Evolutionary conservation across 257 asterid species (phyloP).

Genomic region (Thymus quinquecostatus): DNA sequence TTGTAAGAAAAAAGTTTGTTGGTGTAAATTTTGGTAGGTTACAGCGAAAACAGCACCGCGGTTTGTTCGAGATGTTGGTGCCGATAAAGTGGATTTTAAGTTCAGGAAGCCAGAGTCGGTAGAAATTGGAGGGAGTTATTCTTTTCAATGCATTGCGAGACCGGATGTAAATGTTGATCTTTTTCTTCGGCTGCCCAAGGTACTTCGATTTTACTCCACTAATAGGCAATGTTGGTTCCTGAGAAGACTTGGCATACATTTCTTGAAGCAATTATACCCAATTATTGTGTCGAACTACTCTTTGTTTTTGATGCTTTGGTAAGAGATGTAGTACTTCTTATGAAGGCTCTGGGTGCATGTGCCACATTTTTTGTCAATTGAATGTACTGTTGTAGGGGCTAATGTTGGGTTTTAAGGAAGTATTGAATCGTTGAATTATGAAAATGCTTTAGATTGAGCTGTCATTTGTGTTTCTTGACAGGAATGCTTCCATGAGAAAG

Average conservation of each 20-base stretch:
- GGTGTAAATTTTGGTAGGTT: conserved; percentile 57
- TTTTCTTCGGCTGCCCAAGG: conserved; percentile 88
- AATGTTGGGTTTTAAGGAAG: conserved; percentile 2
- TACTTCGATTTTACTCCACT: conserved; percentile 25
- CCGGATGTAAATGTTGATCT: conserved; percentile 82
- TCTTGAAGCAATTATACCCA: neutral
- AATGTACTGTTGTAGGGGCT: neutral
- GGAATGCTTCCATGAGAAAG: conserved; percentile 96
- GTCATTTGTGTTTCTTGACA: conserved; percentile 41
- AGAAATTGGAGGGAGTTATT: conserved; percentile 86
- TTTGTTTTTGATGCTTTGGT: conserved; percentile 12
- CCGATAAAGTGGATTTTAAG: conserved; percentile 87
- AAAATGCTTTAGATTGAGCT: conserved; percentile 2
- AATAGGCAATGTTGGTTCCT: neutral
- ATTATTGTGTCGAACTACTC: neutral
- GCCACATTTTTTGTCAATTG: neutral
- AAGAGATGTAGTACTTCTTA: conserved; percentile 2
- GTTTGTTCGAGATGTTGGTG: conserved; percentile 79
- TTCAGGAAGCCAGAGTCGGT: conserved; percentile 67
- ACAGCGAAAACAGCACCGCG: conserved; percentile 71
- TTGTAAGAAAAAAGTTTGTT: neutral
- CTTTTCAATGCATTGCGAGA: conserved; percentile 63
- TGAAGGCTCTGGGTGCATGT: conserved; percentile 7
- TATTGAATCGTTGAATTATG: conserved; percentile 23
- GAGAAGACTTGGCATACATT: neutral